Percentiles rank a stretch among this genome's conserved stretches.
Evolutionary conservation across 164 flowering plant genomes (phyloP).

Genomic region (Kalanchoe fedtschenkoi): DNA sequence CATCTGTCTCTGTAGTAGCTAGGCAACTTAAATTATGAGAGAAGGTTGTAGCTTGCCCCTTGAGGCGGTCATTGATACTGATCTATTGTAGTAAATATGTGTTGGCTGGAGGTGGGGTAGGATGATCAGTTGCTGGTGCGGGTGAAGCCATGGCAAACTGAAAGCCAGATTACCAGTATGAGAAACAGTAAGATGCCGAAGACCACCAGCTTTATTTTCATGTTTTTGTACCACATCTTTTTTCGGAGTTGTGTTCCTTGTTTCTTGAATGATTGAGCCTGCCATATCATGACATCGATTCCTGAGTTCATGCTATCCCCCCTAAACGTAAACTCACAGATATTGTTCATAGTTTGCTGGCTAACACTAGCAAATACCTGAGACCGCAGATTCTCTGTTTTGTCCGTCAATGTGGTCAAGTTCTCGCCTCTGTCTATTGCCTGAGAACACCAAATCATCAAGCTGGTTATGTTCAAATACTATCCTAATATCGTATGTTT

Average conservation of each 20-base stretch:
- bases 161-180: constrained; percentile 67
- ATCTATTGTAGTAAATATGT: neutral
- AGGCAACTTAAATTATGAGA: neutral
- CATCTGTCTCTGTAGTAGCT: neutral
- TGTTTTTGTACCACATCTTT: constrained; percentile 91
- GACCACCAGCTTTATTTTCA: constrained; percentile 86
- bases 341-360: neutral
- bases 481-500: no score
- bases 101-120: neutral
- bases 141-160: constrained; percentile 73
- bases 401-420: constrained; percentile 50
- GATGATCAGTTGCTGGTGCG: constrained; percentile 23
- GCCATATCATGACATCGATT: constrained; percentile 11
- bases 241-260: constrained; percentile 58
- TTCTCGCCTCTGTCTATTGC: constrained; percentile 69
- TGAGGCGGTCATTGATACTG: neutral
- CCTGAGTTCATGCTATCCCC: neutral
- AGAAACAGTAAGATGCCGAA: constrained; percentile 63
- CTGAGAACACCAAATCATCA: constrained; percentile 20
- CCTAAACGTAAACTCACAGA: neutral
- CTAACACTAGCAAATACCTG: constrained; percentile 1
- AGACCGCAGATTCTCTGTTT: constrained; percentile 54
- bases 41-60: neutral
- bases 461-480: neutral
- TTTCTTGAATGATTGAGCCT: constrained; percentile 67